Base-by-base conservation (phyloP, 2,329 filamentous ascomycete species). In the Parastagonospora nodorum region DNA sequence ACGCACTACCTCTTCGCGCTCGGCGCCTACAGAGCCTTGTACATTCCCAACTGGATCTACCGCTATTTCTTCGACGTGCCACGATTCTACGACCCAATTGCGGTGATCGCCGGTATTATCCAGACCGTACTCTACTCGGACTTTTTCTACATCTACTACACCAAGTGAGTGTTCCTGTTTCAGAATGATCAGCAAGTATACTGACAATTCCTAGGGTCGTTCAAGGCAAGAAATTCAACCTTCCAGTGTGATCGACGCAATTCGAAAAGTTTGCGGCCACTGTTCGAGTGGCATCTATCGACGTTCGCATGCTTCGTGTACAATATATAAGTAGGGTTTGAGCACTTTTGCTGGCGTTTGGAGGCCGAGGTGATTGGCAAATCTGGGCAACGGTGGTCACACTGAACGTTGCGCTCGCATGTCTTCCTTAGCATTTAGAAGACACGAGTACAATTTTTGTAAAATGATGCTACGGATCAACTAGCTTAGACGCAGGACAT, bases 111-210 rank as follows among this genome's bases (percentile, higher is more conserved):
- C 3, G 94, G 94, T 10, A 83, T 97, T 48, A 79, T 97, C 58
- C 94, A 99, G 81, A 99, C 94, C 0, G 78, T 99, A 42, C 81
- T 99, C 51, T 99, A 99, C 80, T 96, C 91, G 58, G 94, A 99
- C 79, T 99, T 99, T 80, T 99, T 99, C 84, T 99, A 92, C 83
- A 93, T 99, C 69, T 99, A 99, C 80, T 99, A 97, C 79, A 96
- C 88, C 53, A 97, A 97, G 86, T 88, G 73, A 74, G 83, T 77
- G 8, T 24, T 4, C 24, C 9, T 16, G 12, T 15, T 41, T 40
- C 8, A 2, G 5, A 4, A 10, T 19, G 19, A 19, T 35, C 31
- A 5, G 7, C 5, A 8, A 28, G 1, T 37, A 16, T 35, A 45
- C 42, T 41, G 14, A 51, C 10, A 7, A 2, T 11, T 27, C 16